phyloP scores from a whole-genome alignment of 208 protist genomes.

The Strigomonas galati region DNA sequence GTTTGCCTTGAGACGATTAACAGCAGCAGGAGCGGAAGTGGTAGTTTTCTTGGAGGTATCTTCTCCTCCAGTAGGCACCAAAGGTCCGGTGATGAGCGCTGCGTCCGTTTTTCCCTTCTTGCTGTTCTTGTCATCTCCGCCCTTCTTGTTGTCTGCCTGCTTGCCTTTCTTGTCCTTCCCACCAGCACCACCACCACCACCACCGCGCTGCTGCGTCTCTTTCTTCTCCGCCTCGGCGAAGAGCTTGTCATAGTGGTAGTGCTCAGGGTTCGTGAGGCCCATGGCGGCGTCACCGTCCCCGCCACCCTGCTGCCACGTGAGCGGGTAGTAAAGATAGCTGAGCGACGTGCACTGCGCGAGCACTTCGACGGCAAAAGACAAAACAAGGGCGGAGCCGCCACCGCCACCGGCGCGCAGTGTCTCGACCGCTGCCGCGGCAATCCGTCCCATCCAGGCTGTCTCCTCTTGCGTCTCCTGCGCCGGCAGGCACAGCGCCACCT shows the following conservation, averaged over 20 bases:
- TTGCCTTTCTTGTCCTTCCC: conserved; percentile 5
- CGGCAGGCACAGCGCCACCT: not conserved
- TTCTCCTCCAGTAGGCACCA: not conserved
- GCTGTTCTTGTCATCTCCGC: not conserved
- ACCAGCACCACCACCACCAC: not conserved
- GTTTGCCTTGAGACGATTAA: not conserved
- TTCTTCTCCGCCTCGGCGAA: not conserved
- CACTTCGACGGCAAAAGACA: not conserved
- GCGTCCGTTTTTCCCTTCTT: not conserved
- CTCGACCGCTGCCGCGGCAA: not conserved
- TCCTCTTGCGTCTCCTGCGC: not conserved
- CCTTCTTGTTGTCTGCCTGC: conserved; percentile 6
- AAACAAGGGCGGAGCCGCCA: not conserved
- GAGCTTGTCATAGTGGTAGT: not conserved
- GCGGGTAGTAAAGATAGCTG: conserved; percentile 5
- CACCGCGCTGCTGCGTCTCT: not conserved
- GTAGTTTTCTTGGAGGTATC: too few species aligned
- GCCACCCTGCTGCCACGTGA: not conserved
- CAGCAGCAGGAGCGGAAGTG: not conserved
- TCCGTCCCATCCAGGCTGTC: not conserved
- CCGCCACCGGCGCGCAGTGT: not conserved
- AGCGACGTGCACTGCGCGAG: conserved; percentile 20
- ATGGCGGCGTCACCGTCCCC: not conserved
- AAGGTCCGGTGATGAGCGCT: not conserved
- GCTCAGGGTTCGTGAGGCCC: not conserved